These are phyloP conservation scores for Trametes pubescens DNA, from an alignment of 1,284 basidiomycete genomes.

Conservation along the genomic window DNA sequence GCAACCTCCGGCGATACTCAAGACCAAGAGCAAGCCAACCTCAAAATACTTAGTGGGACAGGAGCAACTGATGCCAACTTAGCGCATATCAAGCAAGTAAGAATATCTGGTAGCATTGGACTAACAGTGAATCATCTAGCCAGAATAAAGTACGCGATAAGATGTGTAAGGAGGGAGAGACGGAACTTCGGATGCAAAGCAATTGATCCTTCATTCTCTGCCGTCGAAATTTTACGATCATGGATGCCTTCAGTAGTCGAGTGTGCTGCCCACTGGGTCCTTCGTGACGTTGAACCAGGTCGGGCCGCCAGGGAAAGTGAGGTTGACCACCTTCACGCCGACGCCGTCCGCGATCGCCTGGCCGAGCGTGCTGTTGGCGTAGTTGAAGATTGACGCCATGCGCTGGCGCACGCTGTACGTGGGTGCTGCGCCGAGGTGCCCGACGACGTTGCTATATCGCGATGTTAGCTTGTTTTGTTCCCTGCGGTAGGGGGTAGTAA, in stretches of 20 bases:
- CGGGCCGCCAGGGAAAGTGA: conserved; percentile 35
- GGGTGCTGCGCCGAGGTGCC: conserved; percentile 46
- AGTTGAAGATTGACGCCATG: conserved; percentile 46
- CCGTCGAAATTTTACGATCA: background rate
- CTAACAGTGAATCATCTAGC: too few relatives aligned
- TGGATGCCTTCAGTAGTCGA: conserved; percentile 21
- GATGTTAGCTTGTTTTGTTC: too few relatives aligned
- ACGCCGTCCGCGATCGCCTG: conserved; percentile 47
- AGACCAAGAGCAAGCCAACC: too few relatives aligned
- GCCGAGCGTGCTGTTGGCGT: conserved; percentile 47
- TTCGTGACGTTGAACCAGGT: conserved; percentile 42
- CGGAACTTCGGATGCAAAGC: background rate
- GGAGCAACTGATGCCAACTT: too few relatives aligned
- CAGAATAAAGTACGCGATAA: too few relatives aligned
- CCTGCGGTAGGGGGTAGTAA: background rate
- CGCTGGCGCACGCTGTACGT: conserved; percentile 43
- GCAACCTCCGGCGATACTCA: too few relatives aligned
- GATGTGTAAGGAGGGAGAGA: too few relatives aligned
- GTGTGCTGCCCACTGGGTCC: conserved; percentile 32
- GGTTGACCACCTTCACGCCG: conserved; percentile 33
- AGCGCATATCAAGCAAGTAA: too few relatives aligned
- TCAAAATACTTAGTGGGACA: too few relatives aligned
- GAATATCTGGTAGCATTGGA: too few relatives aligned
- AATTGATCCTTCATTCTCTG: background rate
- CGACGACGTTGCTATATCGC: conserved; percentile 46